Evolutionary conservation across 2,329 filamentous ascomycete genomes (phyloP).

Genomic region (Sporothrix pseudoabietina): DNA sequence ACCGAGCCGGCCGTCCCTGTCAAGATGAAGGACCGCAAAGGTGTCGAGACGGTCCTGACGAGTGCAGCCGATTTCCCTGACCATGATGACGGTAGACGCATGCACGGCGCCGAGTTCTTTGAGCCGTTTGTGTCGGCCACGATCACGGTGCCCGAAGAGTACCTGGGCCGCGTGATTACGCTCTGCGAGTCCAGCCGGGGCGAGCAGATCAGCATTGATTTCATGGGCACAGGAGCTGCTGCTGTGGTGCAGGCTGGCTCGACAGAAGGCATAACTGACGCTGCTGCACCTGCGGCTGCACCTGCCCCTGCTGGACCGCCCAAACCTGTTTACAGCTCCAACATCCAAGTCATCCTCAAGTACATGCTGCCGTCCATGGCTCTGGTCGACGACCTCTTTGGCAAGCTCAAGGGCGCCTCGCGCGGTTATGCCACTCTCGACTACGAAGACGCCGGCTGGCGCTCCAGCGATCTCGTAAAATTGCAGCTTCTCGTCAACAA

Average conservation of each 20-base stretch:
- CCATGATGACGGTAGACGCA: slow-evolving; percentile 49
- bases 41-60: slow-evolving; percentile 75
- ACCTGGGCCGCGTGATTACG: slow-evolving; percentile 91
- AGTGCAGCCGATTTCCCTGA: slow-evolving; percentile 91
- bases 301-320: not conserved
- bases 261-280: not conserved
- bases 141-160: slow-evolving; percentile 89
- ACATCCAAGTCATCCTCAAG: slow-evolving; percentile 89
- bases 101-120: slow-evolving; percentile 50
- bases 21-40: slow-evolving; percentile 77
- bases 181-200: slow-evolving; percentile 89
- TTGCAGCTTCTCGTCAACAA: slow-evolving; percentile 94
- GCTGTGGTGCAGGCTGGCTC: not conserved
- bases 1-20: slow-evolving; percentile 94
- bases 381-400: slow-evolving; percentile 95
- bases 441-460: slow-evolving; percentile 94
- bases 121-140: slow-evolving; percentile 77
- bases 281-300: slow-evolving; percentile 38
- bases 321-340: slow-evolving; percentile 61
- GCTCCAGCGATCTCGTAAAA: slow-evolving; percentile 77
- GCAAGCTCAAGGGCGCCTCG: slow-evolving; percentile 88
- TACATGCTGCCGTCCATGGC: slow-evolving; percentile 88
- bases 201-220: slow-evolving; percentile 82
- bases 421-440: slow-evolving; percentile 90
- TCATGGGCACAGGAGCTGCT: slow-evolving; percentile 57